Evolutionary conservation across 163 green algal genomes (phyloP), one percentile per base, ranked within the genome.

Genomic region (Prototheca stagnorum): DNA sequence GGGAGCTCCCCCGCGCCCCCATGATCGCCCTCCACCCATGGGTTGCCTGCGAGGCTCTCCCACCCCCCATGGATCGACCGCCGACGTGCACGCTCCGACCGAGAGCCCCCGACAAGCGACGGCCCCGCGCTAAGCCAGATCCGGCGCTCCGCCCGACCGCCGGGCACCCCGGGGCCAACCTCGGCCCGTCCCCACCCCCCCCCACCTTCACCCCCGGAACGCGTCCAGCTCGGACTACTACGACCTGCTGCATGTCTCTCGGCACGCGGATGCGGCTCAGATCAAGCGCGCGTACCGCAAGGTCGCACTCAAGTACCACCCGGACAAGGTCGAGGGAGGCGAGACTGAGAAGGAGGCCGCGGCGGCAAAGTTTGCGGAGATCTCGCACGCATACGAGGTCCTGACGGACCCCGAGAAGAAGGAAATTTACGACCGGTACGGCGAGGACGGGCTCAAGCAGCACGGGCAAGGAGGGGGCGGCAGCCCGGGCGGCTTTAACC

Each of bases 211-310:
- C n/a, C n/a, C n/a, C n/a, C n/a, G n/a, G n/a, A n/a, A n/a, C n/a
- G n/a, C n/a, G n/a, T 70, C 57, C 72, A 84, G 74, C 40, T 68
- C 67, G 12, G 78, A 91, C 44, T 86, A 81, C 42, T 92, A 90
- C 56, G 78, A 90, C 35, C n/a, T 88, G 0, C 55, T 93, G n/a
- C 57, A 77, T 35, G 65, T 92, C 3, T 58, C 79, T 4, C 72
- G 73, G 34, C 61, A 59, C 21, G 86, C 88, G 5, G 72, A 47
- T 7, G 81, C 95, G 0, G 70, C 74, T 1, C 73, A 88, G 52
- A 93, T 99, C 42, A 98, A 98, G 59, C 71, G 87, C 3, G 74
- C 83, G 0, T 99, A 97, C 52, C 59, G 86, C 12, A 98, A 98
- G 56, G 65, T 98, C 3, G 91, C 91, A 12, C 62, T 98, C 12